Percentiles rank a stretch among this genome's conserved stretches.
These are phyloP conservation scores for Salvia splendens DNA, from an alignment of 257 asterid genomes.

Conservation along the genomic window DNA sequence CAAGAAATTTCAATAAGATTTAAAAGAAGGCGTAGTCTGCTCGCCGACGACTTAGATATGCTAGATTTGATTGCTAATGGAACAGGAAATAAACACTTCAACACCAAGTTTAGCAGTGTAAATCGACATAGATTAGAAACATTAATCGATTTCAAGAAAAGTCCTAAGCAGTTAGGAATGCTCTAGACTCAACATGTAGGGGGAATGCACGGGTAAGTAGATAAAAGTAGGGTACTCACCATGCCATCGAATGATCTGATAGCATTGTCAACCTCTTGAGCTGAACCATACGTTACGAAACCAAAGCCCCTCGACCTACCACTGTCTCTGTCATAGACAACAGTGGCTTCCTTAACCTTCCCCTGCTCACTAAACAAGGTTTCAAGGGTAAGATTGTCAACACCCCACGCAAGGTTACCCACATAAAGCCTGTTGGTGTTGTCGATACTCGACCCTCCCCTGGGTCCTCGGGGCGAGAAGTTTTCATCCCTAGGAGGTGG, in stretches of 20 bases:
- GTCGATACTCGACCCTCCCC: conserved; percentile 55
- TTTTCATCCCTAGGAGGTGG: conserved; percentile 68
- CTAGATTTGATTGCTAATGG: not conserved
- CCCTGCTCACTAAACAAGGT: conserved; percentile 78
- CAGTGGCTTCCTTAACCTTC: conserved; percentile 77
- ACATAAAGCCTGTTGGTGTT: conserved; percentile 62
- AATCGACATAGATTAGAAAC: not conserved
- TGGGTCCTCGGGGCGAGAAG: conserved; percentile 39
- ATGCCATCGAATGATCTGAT: conserved; percentile 62
- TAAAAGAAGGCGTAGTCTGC: not conserved
- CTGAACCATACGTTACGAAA: conserved; percentile 68
- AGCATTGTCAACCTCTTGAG: conserved; percentile 73
- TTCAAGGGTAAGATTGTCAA: conserved; percentile 68
- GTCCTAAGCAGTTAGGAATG: not conserved
- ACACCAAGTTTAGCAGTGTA: not conserved
- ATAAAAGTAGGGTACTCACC: conserved; percentile 47
- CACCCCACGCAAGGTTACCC: conserved; percentile 92
- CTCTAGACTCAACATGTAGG: too few relatives aligned
- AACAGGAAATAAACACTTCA: not conserved
- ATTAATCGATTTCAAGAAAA: not conserved
- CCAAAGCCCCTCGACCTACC: conserved; percentile 96
- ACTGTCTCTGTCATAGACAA: conserved; percentile 79
- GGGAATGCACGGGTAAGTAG: not conserved
- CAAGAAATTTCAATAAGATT: conserved; percentile 23
- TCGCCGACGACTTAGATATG: not conserved